Conservation (phyloP, 176 grass and related monocot species). For the Themeda triandra region DNA sequence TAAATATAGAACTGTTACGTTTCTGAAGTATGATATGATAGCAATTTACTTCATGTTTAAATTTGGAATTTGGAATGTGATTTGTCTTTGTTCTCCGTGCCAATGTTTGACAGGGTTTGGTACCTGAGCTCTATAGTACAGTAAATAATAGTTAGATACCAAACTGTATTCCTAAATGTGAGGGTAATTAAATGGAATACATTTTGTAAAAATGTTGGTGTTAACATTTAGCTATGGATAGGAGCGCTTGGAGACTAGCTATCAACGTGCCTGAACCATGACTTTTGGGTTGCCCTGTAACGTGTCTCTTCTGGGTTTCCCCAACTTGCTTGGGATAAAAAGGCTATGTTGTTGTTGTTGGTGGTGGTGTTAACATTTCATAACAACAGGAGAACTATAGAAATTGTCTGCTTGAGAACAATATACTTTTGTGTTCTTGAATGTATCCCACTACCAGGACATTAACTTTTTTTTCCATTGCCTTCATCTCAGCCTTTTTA, state of each 20-base stretch:
- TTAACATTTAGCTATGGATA: too few relatives aligned
- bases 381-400: neutral
- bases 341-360: neutral
- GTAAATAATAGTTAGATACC: neutral
- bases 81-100: neutral
- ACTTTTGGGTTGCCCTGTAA: too few relatives aligned
- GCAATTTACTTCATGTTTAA: neutral
- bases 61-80: neutral
- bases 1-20: neutral
- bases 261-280: too few relatives aligned
- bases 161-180: neutral
- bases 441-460: neutral
- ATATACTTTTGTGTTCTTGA: neutral
- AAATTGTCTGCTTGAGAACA: neutral
- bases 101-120: neutral
- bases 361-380: neutral
- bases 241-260: too few relatives aligned
- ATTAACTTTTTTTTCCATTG: conserved; percentile 17
- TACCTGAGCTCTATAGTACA: neutral
- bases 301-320: too few relatives aligned
- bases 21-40: neutral
- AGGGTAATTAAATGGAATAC: neutral
- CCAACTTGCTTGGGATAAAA: too few relatives aligned
- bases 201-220: neutral
- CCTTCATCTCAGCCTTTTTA: conserved; percentile 65